Evolutionary conservation across 2,329 filamentous ascomycete species (phyloP).

Genomic region (Aspergillus fischeri): DNA sequence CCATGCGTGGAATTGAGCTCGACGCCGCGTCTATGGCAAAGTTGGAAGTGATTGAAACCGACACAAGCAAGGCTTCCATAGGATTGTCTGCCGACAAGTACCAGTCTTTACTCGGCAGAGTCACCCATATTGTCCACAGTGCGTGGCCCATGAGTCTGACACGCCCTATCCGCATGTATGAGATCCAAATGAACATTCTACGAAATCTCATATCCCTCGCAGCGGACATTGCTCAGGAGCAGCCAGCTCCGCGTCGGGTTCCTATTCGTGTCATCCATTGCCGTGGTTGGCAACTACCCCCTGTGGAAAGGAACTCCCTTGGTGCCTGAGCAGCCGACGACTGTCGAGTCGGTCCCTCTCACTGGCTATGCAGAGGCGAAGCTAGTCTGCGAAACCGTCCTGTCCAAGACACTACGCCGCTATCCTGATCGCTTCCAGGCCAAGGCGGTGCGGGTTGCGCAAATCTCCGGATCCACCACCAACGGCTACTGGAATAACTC

Average conservation of each 20-base stretch:
- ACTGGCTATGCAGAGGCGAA: slow-evolving; percentile 53
- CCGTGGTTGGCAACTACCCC: slow-evolving; percentile 33
- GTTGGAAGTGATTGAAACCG: slow-evolving; percentile 45
- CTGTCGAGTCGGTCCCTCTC: slow-evolving; percentile 39
- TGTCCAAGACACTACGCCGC: slow-evolving; percentile 45
- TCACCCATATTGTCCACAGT: slow-evolving; percentile 43
- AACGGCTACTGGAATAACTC: slow-evolving; percentile 54
- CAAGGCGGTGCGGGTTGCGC: slow-evolving; percentile 46
- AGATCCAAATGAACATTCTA: slow-evolving; percentile 39
- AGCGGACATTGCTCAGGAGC: slow-evolving; percentile 22
- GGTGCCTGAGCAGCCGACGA: slow-evolving; percentile 46
- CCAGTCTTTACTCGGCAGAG: slow-evolving; percentile 28
- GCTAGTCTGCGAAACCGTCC: slow-evolving; percentile 47
- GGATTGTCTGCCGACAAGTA: slow-evolving; percentile 45
- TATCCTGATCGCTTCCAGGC: slow-evolving; percentile 41
- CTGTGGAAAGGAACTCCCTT: slow-evolving; percentile 17
- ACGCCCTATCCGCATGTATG: slow-evolving; percentile 12
- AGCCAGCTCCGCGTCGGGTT: slow-evolving; percentile 25
- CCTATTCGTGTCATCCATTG: slow-evolving; percentile 42
- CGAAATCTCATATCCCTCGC: slow-evolving; percentile 49
- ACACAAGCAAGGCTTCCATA: slow-evolving; percentile 47
- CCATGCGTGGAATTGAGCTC: slow-evolving; percentile 20
- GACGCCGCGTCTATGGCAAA: slow-evolving; percentile 25
- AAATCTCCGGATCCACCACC: slow-evolving; percentile 49
- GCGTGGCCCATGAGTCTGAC: slow-evolving; percentile 17